These are phyloP conservation scores for Diplodia intermedia DNA, from an alignment of 2,329 filamentous ascomycete species.

Conservation along the genomic window DNA sequence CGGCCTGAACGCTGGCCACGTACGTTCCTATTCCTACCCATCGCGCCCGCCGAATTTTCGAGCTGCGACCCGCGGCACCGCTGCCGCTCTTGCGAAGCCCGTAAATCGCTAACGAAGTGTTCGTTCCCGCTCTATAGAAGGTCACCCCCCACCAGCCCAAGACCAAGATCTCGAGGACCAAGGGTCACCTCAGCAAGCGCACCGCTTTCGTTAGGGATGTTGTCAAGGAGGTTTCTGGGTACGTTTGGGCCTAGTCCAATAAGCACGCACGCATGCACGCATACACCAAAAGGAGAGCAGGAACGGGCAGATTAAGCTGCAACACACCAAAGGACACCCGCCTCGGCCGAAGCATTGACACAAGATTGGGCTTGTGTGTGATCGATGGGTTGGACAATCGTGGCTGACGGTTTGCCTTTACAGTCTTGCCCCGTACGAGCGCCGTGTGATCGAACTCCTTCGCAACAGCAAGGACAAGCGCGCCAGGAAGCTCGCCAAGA, in stretches of 20 bases:
- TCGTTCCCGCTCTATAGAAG: slow-evolving; percentile 52
- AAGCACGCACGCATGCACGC: slow-evolving; percentile 23
- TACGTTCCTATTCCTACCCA: slow-evolving; percentile 55
- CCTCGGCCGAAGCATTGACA: background rate
- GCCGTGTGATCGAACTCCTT: slow-evolving; percentile 97
- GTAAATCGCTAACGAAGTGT: slow-evolving; percentile 38
- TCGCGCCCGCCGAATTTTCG: slow-evolving; percentile 8
- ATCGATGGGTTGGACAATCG: slow-evolving; percentile 1
- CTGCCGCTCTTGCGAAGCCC: slow-evolving; percentile 32
- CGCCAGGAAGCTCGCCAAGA: slow-evolving; percentile 98
- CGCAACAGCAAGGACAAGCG: slow-evolving; percentile 99
- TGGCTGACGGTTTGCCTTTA: slow-evolving; percentile 32
- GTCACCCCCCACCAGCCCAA: slow-evolving; percentile 60
- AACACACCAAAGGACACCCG: background rate
- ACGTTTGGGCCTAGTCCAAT: slow-evolving; percentile 53
- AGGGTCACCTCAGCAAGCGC: slow-evolving; percentile 96
- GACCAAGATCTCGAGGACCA: slow-evolving; percentile 69
- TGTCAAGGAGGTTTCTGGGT: slow-evolving; percentile 98
- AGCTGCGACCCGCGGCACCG: slow-evolving; percentile 2
- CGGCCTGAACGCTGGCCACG: slow-evolving; percentile 71
- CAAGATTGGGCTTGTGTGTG: background rate
- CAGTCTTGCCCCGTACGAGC: slow-evolving; percentile 92
- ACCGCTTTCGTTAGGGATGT: slow-evolving; percentile 97
- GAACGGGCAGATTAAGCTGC: background rate
- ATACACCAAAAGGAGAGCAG: slow-evolving; percentile 20